Evolutionary conservation across 257 asterid genomes (phyloP).

Genomic region (Solanum boliviense): DNA sequence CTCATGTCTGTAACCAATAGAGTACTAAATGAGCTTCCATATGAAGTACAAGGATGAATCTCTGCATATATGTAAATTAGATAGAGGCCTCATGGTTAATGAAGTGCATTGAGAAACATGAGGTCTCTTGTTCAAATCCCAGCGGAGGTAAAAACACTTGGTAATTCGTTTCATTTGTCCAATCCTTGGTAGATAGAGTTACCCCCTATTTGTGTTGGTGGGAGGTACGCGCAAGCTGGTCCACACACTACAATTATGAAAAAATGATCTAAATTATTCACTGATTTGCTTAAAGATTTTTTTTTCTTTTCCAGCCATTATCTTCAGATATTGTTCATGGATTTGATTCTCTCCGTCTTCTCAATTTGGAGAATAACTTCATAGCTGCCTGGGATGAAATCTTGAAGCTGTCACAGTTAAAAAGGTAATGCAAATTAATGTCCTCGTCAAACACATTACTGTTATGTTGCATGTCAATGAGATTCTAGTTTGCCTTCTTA

Average conservation of each 20-base stretch:
- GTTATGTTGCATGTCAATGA: slow-evolving; percentile 1
- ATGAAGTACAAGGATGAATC: neutral
- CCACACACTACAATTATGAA: neutral
- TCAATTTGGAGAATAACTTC: slow-evolving; percentile 76
- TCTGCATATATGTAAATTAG: neutral
- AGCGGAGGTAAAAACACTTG: neutral
- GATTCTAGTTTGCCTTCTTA: slow-evolving; percentile 9
- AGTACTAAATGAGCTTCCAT: neutral
- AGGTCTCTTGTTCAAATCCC: neutral
- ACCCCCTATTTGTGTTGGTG: neutral
- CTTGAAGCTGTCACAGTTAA: slow-evolving; percentile 54
- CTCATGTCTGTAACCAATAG: neutral
- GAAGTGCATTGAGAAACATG: neutral
- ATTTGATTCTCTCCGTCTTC: slow-evolving; percentile 61
- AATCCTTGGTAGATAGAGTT: neutral
- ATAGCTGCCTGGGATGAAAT: slow-evolving; percentile 80
- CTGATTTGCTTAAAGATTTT: neutral
- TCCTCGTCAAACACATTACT: neutral
- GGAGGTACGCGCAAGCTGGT: neutral
- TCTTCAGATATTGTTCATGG: slow-evolving; percentile 55
- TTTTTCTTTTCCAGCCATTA: slow-evolving; percentile 37
- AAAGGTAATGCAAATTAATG: slow-evolving; percentile 35
- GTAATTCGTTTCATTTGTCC: neutral
- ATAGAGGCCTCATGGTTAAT: neutral
- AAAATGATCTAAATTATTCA: neutral